Base-by-base conservation (phyloP, 2,329 filamentous ascomycete species). In the Sphaceloma murrayae region DNA sequence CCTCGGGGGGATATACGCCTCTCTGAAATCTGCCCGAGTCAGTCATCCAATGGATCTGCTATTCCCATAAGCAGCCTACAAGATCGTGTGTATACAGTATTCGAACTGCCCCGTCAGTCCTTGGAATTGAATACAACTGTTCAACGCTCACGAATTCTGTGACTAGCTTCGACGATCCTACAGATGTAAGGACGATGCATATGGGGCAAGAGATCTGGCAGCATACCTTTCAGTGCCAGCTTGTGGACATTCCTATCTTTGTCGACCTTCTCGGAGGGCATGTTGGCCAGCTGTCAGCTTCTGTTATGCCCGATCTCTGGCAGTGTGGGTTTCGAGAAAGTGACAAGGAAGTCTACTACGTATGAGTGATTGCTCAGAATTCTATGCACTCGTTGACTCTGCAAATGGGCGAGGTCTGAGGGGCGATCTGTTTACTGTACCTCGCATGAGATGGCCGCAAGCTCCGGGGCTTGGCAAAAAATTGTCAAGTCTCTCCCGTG, bases 91-190 rank as follows among this genome's bases (percentile, higher is more conserved):
- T 60, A 96, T 95, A 1, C 86, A 95, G 65, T 94, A 98, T 72
- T 98, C 87, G 60, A 98, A 98, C 77, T 84, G 48, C 60, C 40
- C 52, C 9, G 26, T 43, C 42, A 44, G n/a, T n/a, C n/a, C n/a
- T n/a, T n/a, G n/a, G n/a, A n/a, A n/a, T n/a, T n/a, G n/a, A n/a
- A n/a, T n/a, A n/a, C n/a, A n/a, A n/a, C n/a, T n/a, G n/a, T n/a
- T n/a, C n/a, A n/a, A n/a, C n/a, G n/a, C n/a, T n/a, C n/a, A n/a
- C 87, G 64, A 98, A 98, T 69, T 98, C 91, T 33, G 89, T 84
- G 47, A 96, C 87, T 27, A 94, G 76, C 66, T 89, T 93, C 29
- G 86, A 78, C 54, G 79, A 82, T 46, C 79, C 76, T 78, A 52
- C 3, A 13, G 3, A 32, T 14, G 40, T 51, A 22, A 51, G 27